These are phyloP conservation scores for Ilex paraguariensis DNA, from an alignment of 305 asterid genomes.

Conservation along the genomic window DNA sequence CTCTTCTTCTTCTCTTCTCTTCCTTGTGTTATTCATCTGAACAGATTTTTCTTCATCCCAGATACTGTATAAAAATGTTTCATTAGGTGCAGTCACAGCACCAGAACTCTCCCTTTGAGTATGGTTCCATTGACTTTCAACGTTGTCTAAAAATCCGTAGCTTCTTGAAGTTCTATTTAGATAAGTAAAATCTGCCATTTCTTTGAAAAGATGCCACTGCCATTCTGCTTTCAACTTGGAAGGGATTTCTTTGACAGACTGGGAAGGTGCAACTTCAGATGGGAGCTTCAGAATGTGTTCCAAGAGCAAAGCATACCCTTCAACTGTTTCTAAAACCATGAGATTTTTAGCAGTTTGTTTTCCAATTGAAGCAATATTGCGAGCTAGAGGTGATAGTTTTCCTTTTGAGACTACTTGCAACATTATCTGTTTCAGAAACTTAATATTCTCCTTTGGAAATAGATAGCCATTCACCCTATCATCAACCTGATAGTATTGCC, in stretches of 20 bases:
- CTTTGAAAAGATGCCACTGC: slow-evolving; percentile 63
- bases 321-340: slow-evolving; percentile 69
- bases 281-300: slow-evolving; percentile 65
- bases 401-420: slow-evolving; percentile 66
- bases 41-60: slow-evolving; percentile 77
- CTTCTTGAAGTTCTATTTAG: slow-evolving; percentile 24
- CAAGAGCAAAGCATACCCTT: slow-evolving; percentile 73
- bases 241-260: slow-evolving; percentile 45
- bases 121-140: slow-evolving; percentile 58
- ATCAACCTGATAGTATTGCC: slow-evolving; percentile 43
- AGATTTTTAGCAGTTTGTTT: slow-evolving; percentile 57
- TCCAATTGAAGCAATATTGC: slow-evolving; percentile 49
- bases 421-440: slow-evolving; percentile 41
- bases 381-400: slow-evolving; percentile 58
- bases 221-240: slow-evolving; percentile 47
- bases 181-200: slow-evolving; percentile 20
- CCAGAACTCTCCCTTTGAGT: slow-evolving; percentile 33
- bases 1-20: slow-evolving; percentile 92
- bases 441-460: slow-evolving; percentile 55
- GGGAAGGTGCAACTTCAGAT: slow-evolving; percentile 64
- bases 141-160: slow-evolving; percentile 24
- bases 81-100: slow-evolving; percentile 26
- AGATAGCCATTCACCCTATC: slow-evolving; percentile 75
- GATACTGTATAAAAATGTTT: slow-evolving; percentile 51
- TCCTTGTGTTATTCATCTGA: slow-evolving; percentile 49